Evolutionary conservation across 257 asterid genomes (phyloP), one percentile per base, ranked within the genome.

Genomic region (Solanum chaucha): DNA sequence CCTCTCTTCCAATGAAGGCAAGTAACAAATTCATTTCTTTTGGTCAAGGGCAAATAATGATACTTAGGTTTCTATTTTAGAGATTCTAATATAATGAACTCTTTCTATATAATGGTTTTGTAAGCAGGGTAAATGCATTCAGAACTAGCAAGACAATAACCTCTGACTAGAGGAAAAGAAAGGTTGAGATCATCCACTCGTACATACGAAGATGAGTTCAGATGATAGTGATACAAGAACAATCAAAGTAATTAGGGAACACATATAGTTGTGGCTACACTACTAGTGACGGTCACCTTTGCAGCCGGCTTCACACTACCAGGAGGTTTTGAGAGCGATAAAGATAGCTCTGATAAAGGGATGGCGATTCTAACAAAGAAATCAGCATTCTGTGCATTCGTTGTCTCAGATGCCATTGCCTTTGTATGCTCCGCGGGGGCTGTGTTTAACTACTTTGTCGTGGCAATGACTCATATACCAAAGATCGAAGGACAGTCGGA

Each of bases 361-460:
- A 83, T 65, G 87, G 86, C 87, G 1, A 41, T 86, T 89, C 87
- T 89, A 8, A 19, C 40, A 22, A 84, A 64, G 26, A 64, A 86
- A 72, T 26, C 87, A 19, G 87, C 90, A 0, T 89, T 89, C 78
- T 48, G 41, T 55, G 87, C 77, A 73, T 89, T 89, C 38, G 86
- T 89, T 70, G 38, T 88, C 0, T 11, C 86, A 0, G 85, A 88
- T 82, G 64, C 82, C 38, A 41, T 88, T 26, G 89, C 83, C 87
- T 32, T 88, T 17, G 44, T 28, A 19, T 82, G 87, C 86, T 88
- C 90, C 14, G n/a, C 65, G 5, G 72, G 46, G 36, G 87, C 19
- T 44, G 84, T 86, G 55, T 81, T 61, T 8, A 30, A 5, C 34
- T 59, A 24, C 72, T 55, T n/a, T 5, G 0, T 11, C n/a, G n/a